Percentiles rank a stretch among this genome's conserved stretches.
phyloP scores from a whole-genome alignment of 2,329 filamentous ascomycete genomes.

The Pestalotiopsis sp. region DNA sequence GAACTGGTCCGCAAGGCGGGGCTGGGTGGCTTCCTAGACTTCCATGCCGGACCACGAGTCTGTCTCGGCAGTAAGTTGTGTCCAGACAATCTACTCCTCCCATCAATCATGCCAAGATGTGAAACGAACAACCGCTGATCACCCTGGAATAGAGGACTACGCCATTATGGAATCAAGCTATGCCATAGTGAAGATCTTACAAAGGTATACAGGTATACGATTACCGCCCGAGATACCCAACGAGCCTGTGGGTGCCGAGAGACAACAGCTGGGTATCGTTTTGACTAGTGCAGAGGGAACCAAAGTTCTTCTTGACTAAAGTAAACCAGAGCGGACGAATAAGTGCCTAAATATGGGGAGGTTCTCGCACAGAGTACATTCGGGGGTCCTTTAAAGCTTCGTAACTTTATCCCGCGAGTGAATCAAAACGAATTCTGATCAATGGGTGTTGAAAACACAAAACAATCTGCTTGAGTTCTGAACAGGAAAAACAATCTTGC shows the following conservation, averaged over 20 bases:
- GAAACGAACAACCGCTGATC: not conserved
- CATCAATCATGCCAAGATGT: not conserved
- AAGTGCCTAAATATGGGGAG: too few species aligned
- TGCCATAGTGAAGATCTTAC: constrained; percentile 21
- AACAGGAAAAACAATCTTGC: too few species aligned
- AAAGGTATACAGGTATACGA: constrained; percentile 23
- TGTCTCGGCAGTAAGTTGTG: constrained; percentile 21
- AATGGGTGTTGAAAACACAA: too few species aligned
- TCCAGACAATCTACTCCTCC: not conserved
- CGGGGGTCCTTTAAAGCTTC: too few species aligned
- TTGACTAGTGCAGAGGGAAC: constrained; percentile 16
- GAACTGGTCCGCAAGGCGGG: constrained; percentile 12
- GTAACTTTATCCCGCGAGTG: too few species aligned
- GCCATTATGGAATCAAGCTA: constrained; percentile 26
- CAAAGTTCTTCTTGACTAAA: constrained; percentile 4
- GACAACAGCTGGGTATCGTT: constrained; percentile 22
- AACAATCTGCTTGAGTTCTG: too few species aligned
- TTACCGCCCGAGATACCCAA: constrained; percentile 18
- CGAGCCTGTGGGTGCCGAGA: constrained; percentile 26
- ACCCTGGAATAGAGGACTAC: constrained; percentile 24
- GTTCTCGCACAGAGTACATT: too few species aligned
- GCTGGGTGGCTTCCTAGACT: constrained; percentile 18
- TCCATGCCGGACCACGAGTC: constrained; percentile 19
- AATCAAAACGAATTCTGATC: too few species aligned
- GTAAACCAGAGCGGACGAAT: too few species aligned